Evolutionary conservation across 2,329 filamentous ascomycete genomes (phyloP).

Genomic region (Aspergillus caelatus): DNA sequence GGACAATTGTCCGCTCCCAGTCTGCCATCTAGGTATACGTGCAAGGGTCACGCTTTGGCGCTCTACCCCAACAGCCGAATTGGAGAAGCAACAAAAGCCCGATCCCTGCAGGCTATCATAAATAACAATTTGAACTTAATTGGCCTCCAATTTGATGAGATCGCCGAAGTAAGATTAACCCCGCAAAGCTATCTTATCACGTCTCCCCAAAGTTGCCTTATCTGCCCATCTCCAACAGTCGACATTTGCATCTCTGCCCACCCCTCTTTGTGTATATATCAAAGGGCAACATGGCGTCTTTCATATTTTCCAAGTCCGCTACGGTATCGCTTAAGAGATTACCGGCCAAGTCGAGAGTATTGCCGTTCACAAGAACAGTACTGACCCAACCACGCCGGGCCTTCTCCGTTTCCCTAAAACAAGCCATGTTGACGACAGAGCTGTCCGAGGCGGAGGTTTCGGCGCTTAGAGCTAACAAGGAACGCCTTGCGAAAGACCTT

Average conservation of each 20-base stretch:
- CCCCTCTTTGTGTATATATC: slow-evolving; percentile 3
- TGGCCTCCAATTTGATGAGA: slow-evolving; percentile 18
- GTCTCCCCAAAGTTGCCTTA: slow-evolving; percentile 8
- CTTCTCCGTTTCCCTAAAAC: slow-evolving; percentile 18
- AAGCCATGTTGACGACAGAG: slow-evolving; percentile 41
- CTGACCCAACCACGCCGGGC: slow-evolving; percentile 10
- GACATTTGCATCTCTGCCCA: background rate
- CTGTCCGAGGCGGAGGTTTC: slow-evolving; percentile 56
- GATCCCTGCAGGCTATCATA: background rate
- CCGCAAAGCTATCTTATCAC: slow-evolving; percentile 18
- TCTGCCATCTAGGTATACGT: background rate
- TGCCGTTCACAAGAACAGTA: background rate
- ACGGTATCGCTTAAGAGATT: slow-evolving; percentile 7
- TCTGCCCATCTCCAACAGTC: slow-evolving; percentile 12
- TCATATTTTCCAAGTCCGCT: slow-evolving; percentile 1
- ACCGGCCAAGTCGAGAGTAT: slow-evolving; percentile 3
- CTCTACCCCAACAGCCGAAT: slow-evolving; percentile 11
- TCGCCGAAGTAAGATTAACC: slow-evolving; percentile 17
- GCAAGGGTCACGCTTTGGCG: background rate
- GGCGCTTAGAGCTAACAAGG: slow-evolving; percentile 60
- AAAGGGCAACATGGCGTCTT: slow-evolving; percentile 11
- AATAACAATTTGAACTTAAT: background rate
- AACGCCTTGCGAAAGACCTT: slow-evolving; percentile 64
- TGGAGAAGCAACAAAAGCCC: slow-evolving; percentile 8
- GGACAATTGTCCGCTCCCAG: slow-evolving; percentile 7